Evolutionary conservation across 1,284 basidiomycete species (phyloP).

Genomic region (Moesziomyces sp.): DNA sequence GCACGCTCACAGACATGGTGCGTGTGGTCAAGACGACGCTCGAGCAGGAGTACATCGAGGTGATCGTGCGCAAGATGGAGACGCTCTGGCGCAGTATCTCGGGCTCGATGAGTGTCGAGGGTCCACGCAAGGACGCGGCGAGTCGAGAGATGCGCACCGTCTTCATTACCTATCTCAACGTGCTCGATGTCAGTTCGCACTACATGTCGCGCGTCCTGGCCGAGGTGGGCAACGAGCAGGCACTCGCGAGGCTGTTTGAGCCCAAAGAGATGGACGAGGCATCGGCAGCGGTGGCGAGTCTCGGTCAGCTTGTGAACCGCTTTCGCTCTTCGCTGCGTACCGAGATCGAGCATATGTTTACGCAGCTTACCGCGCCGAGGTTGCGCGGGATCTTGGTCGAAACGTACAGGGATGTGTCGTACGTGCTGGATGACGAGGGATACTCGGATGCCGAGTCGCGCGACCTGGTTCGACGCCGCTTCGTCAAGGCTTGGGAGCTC

Average conservation of each 20-base stretch:
- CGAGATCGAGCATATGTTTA: slow-evolving; percentile 92
- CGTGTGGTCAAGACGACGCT: slow-evolving; percentile 38
- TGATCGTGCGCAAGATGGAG: slow-evolving; percentile 64
- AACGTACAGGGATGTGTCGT: slow-evolving; percentile 87
- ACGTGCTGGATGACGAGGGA: slow-evolving; percentile 82
- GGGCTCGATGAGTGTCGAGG: slow-evolving; percentile 59
- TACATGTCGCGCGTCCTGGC: slow-evolving; percentile 57
- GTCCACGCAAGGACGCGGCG: slow-evolving; percentile 63
- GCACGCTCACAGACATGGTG: slow-evolving; percentile 40
- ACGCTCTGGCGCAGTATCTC: slow-evolving; percentile 55
- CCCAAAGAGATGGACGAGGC: slow-evolving; percentile 16
- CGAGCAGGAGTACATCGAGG: slow-evolving; percentile 62
- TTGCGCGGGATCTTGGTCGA: slow-evolving; percentile 85
- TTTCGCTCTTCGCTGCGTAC: slow-evolving; percentile 70
- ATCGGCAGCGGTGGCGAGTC: slow-evolving; percentile 12
- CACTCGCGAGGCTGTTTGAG: slow-evolving; percentile 42
- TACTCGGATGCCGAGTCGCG: slow-evolving; percentile 85
- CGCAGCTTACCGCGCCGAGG: slow-evolving; percentile 86
- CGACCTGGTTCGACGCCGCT: slow-evolving; percentile 86
- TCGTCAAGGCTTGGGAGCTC: slow-evolving; percentile 83
- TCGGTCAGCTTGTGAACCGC: slow-evolving; percentile 24
- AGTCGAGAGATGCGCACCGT: slow-evolving; percentile 61
- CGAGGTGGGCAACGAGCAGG: slow-evolving; percentile 43
- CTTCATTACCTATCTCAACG: slow-evolving; percentile 64
- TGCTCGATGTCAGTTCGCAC: slow-evolving; percentile 53